Evolutionary conservation across 228 moss, liverwort and hornwort species (phyloP), one percentile per base, ranked within the genome.

Genomic region (Sphagnum fallax): DNA sequence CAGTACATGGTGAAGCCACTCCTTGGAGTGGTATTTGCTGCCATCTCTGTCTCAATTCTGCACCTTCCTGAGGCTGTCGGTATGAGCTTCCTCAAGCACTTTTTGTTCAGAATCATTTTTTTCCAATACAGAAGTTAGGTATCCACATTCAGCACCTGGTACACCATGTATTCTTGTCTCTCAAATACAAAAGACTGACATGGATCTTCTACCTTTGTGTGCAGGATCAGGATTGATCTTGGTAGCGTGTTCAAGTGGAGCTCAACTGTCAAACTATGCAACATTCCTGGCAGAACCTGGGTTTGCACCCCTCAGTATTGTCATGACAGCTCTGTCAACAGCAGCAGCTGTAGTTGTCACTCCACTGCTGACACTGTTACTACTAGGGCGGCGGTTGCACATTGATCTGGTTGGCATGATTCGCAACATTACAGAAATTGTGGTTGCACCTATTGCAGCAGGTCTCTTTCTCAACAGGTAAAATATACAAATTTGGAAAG

Each of bases 261-360:
- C 93, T 5, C 97, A 97, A 15, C 76, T 97, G 10, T 93, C 97
- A 12, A 97, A 97, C 61, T 97, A 97, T 60, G 97, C 97, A 49
- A 93, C 93, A 0, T 97, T 93, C 72, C 80, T 97, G 6, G 90
- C 87, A 5, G 93, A 88, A 65, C 90, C 91, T 6, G 58, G 71
- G 52, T 49, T 97, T 77, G 91, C 93, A 10, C 97, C 93, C 11
- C 73, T 97, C 2, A 97, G 97, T 52, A 93, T 97, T 60, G 90
- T 97, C 60, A 93, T 93, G 91, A 93, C 93, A 50, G 91, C 93
- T 10, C 76, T 93, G 16, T 93, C 97, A 6, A 97, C 91, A 18
- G 83, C 89, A 13, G 83, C 90, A 65, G 97, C 90, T 4, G 97
- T 91, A 48, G 72, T 93, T 57, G 91, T 97, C 47, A 97, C 91